Conservation (phyloP, 108 stramenopile species). For the Conticribra weissflogii region DNA sequence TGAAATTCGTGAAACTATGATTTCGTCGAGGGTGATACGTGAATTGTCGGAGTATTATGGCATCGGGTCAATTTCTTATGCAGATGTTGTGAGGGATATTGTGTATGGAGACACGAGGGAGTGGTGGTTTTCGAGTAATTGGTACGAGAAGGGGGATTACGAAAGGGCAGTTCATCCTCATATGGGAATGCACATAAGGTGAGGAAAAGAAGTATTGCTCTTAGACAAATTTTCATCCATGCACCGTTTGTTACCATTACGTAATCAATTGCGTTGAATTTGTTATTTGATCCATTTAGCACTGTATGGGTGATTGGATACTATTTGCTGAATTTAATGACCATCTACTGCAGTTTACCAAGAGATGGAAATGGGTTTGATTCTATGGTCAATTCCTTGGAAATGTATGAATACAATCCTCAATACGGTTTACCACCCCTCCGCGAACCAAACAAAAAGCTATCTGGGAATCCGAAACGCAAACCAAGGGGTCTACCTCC, state of each 20-base stretch:
- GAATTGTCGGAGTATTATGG: constrained; percentile 77
- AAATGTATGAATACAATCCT: constrained; percentile 17
- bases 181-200: constrained; percentile 84
- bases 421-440: constrained; percentile 28
- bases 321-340: constrained; percentile 69
- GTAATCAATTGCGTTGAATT: too few relatives aligned
- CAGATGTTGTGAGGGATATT: constrained; percentile 71
- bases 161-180: constrained; percentile 78
- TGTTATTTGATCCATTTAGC: too few relatives aligned
- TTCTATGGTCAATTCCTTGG: too few relatives aligned
- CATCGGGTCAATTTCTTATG: constrained; percentile 69
- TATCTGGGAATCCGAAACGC: constrained; percentile 54
- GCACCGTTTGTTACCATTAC: too few relatives aligned
- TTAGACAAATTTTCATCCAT: too few relatives aligned
- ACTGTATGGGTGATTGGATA: constrained; percentile 67
- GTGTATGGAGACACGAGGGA: constrained; percentile 76
- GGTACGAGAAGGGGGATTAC: constrained; percentile 51
- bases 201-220: too few relatives aligned
- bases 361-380: too few relatives aligned
- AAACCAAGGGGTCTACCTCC: constrained; percentile 69
- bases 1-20: constrained; percentile 60
- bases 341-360: constrained; percentile 65
- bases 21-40: constrained; percentile 59
- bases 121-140: constrained; percentile 63
- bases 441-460: constrained; percentile 14